Conservation (phyloP, 768 basidiomycete genomes). For the Suillus luteus region DNA sequence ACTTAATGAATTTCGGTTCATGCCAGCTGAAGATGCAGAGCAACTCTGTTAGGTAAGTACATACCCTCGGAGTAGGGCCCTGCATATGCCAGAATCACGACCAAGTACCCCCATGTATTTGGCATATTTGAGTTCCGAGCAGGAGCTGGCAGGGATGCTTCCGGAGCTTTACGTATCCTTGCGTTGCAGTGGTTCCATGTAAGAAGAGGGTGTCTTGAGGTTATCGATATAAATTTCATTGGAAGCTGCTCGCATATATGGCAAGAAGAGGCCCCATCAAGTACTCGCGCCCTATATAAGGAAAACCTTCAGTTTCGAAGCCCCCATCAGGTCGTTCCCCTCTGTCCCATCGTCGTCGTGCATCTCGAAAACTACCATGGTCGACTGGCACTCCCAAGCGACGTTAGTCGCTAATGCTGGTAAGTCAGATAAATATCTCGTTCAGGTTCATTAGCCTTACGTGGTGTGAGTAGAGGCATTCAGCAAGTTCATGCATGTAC, state of each 20-base stretch:
- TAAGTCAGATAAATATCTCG: constrained; percentile 26
- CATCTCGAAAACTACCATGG: constrained; percentile 41
- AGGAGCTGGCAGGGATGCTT: neutral
- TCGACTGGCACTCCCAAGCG: constrained; percentile 54
- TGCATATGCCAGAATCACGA: neutral
- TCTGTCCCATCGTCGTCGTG: neutral
- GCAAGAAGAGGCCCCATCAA: neutral
- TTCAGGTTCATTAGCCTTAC: constrained; percentile 14
- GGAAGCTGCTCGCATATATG: constrained; percentile 2
- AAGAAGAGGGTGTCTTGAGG: neutral
- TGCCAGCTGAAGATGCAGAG: neutral
- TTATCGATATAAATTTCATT: neutral
- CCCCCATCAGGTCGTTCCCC: neutral
- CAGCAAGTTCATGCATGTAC: constrained; percentile 58
- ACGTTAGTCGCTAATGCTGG: constrained; percentile 52
- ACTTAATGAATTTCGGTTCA: neutral
- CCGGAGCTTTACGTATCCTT: neutral
- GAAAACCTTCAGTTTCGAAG: neutral
- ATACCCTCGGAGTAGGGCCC: neutral
- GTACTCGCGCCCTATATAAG: neutral
- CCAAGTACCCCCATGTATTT: neutral
- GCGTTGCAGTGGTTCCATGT: constrained; percentile 1
- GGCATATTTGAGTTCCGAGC: neutral
- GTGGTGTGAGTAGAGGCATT: constrained; percentile 27
- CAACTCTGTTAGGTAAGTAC: neutral